Conservation (phyloP, 1,139 yeast species). For the Torulaspora globosa region DNA sequence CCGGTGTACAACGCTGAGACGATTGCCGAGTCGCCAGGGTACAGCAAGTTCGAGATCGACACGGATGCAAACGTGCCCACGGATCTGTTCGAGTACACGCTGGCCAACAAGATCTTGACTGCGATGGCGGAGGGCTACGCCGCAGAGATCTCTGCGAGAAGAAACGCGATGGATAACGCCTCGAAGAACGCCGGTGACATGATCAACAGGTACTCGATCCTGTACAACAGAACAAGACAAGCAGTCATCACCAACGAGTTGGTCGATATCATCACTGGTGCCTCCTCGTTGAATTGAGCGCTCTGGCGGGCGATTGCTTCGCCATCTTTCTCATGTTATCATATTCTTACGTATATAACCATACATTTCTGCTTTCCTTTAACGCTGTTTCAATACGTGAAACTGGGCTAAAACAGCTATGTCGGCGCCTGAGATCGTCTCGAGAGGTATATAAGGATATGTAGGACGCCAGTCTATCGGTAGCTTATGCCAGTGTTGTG, state of each 20-base stretch:
- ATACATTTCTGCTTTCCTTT: constrained; percentile 3
- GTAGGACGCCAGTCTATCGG: neutral
- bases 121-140: constrained; percentile 99
- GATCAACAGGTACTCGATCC: constrained; percentile 92
- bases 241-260: constrained; percentile 99
- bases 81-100: constrained; percentile 76
- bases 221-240: constrained; percentile 99
- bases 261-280: constrained; percentile 99
- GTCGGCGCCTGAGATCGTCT: neutral
- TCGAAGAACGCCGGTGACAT: constrained; percentile 99
- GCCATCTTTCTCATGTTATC: constrained; percentile 8
- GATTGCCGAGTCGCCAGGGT: constrained; percentile 82
- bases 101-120: constrained; percentile 84
- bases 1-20: constrained; percentile 66
- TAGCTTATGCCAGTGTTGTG: neutral
- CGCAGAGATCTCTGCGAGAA: constrained; percentile 96
- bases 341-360: constrained; percentile 17
- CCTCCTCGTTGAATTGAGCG: constrained; percentile 86
- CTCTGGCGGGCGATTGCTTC: neutral
- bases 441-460: neutral
- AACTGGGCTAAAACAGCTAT: constrained; percentile 2
- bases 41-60: constrained; percentile 79
- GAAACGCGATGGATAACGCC: constrained; percentile 99
- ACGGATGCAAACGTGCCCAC: constrained; percentile 60
- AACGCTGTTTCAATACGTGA: neutral